These are phyloP conservation scores for Amanita molliuscula DNA, from an alignment of 768 basidiomycete species.

Conservation along the genomic window DNA sequence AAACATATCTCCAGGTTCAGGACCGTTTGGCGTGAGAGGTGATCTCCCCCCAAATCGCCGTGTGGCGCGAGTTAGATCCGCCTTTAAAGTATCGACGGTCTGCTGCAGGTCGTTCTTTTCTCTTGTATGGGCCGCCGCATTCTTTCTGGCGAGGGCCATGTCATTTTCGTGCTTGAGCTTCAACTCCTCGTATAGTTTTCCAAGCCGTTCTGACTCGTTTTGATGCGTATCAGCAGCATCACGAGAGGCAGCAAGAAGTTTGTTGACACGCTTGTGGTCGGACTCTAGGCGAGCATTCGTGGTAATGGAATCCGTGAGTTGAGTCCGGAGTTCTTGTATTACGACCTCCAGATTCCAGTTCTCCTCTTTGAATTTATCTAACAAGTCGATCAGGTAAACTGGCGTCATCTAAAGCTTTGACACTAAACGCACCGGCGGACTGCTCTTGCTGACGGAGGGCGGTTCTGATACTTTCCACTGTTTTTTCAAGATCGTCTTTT, in stretches of 20 bases:
- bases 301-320: slow-evolving; percentile 56
- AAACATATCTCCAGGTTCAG: slow-evolving; percentile 28
- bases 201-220: slow-evolving; percentile 71
- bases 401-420: not conserved
- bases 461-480: slow-evolving; percentile 60
- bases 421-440: slow-evolving; percentile 49
- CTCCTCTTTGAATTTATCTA: slow-evolving; percentile 95
- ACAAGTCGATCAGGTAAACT: slow-evolving; percentile 7
- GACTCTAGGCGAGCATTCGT: slow-evolving; percentile 61
- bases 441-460: slow-evolving; percentile 77
- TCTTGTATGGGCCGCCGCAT: slow-evolving; percentile 76
- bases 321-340: slow-evolving; percentile 74
- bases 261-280: slow-evolving; percentile 76
- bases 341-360: slow-evolving; percentile 98
- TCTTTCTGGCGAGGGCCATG: slow-evolving; percentile 82
- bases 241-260: slow-evolving; percentile 59
- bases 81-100: slow-evolving; percentile 65
- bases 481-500: slow-evolving; percentile 79
- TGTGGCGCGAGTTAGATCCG: slow-evolving; percentile 57
- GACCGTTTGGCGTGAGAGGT: slow-evolving; percentile 60
- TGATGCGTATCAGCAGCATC: slow-evolving; percentile 80
- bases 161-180: slow-evolving; percentile 93
- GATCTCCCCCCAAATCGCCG: slow-evolving; percentile 47
- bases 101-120: slow-evolving; percentile 91
- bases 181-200: slow-evolving; percentile 54